These are phyloP conservation scores for Pseudocercospora musae DNA, from an alignment of 2,329 filamentous ascomycete genomes.

Conservation along the genomic window DNA sequence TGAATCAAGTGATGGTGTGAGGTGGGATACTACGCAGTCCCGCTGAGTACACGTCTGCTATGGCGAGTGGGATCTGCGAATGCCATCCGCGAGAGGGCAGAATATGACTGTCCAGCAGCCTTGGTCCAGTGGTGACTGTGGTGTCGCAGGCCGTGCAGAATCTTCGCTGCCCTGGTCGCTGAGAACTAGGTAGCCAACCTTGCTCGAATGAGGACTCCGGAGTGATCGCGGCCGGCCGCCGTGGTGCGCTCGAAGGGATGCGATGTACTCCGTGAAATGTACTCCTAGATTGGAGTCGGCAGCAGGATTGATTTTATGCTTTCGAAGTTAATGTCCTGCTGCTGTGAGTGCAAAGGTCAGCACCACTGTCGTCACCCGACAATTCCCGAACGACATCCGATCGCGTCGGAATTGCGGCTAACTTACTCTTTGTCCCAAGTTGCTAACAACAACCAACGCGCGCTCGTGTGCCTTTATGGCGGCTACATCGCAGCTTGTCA, in stretches of 20 bases:
- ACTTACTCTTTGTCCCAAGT: neutral
- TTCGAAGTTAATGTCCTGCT: neutral
- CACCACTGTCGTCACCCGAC: neutral
- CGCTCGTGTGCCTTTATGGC: neutral
- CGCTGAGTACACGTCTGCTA: neutral
- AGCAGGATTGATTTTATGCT: neutral
- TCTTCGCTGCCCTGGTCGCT: neutral
- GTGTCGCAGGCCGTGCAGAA: neutral
- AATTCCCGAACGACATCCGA: neutral
- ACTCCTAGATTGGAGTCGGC: neutral
- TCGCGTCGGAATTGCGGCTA: neutral
- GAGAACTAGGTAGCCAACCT: neutral
- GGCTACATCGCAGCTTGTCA: neutral
- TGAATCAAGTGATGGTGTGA: neutral
- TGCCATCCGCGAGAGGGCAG: neutral
- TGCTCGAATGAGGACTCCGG: neutral
- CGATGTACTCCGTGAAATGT: neutral
- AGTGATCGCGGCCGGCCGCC: neutral
- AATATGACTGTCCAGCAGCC: neutral
- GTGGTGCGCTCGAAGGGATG: neutral
- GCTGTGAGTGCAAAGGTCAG: neutral
- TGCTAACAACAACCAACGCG: neutral
- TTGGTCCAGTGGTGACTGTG: neutral
- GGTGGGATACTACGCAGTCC: neutral
- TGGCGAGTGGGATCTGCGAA: neutral